phyloP scores from a whole-genome alignment of 305 asterid species.

The Solanum hybrid region DNA sequence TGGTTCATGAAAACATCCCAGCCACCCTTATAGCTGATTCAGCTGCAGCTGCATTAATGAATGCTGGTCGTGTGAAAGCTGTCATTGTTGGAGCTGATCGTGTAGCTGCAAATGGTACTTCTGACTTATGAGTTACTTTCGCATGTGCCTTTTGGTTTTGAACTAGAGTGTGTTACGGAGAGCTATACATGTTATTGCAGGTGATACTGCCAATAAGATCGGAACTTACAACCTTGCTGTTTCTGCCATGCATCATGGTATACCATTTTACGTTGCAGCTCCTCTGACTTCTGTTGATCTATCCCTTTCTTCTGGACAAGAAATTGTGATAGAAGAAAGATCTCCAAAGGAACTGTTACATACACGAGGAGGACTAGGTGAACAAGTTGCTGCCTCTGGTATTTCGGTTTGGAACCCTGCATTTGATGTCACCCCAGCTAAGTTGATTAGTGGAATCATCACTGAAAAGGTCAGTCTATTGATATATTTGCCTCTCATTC shows the following conservation, averaged over 20 bases:
- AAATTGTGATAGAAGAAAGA: conserved; percentile 84
- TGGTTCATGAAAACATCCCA: conserved; percentile 81
- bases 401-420: conserved; percentile 96
- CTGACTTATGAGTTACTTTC: background rate
- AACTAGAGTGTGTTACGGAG: background rate
- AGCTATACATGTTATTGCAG: conserved; percentile 21
- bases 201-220: conserved; percentile 94
- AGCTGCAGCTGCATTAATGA: conserved; percentile 91
- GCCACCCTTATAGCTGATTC: conserved; percentile 91
- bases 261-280: conserved; percentile 89
- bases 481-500: conserved; percentile 16
- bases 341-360: conserved; percentile 64
- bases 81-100: conserved; percentile 96
- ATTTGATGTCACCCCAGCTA: conserved; percentile 90
- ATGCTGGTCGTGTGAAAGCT: conserved; percentile 63
- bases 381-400: conserved; percentile 90
- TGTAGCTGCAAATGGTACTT: conserved; percentile 79
- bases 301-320: conserved; percentile 61
- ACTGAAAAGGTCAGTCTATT: conserved; percentile 63
- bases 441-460: conserved; percentile 55
- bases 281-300: conserved; percentile 80
- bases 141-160: background rate
- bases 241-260: conserved; percentile 67
- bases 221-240: conserved; percentile 91
- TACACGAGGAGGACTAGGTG: conserved; percentile 82